Base-by-base conservation (phyloP, 1,139 yeast species). In the Suhomyces panamericanus region DNA sequence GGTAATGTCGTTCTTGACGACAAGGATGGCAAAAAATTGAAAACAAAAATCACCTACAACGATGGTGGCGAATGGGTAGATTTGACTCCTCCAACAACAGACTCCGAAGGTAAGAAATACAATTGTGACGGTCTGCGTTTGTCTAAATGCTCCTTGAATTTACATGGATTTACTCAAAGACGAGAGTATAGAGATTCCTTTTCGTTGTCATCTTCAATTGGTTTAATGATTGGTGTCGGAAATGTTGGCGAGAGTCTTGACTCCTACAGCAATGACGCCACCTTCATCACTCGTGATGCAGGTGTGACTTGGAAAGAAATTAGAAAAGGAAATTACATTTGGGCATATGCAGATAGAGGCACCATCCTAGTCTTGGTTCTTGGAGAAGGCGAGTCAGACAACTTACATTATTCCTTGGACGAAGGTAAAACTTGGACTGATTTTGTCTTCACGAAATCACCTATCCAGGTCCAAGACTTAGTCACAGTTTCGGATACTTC, bases 331-430 rank as follows among this genome's bases (percentile, higher is more conserved):
- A 77, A 80, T 0, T 78, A 78, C 57, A 86, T 86, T 80, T 95
- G 98, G 98, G 98, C 91, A 63, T 93, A 75, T 64, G 99, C 98
- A 48, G 99, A 95, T 62, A 90, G 54, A n/a, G 99, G 99, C 7
- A 83, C 96, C 1, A 77, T 95, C 35, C 68, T 93, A 47, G 89
- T 87, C 1, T 64, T 91, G 41, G 93, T 86, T 4, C 73, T 80
- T 41, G 80, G 80, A 16, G 68, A 63, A 8, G 80, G 77, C 5
- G 69, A 71, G 26, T 85, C 96, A 0, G 74, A 88, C 50, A 63
- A 67, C 0, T 50, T 93, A 2, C 56, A 67, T 1, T 91, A 83
- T 57, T 86, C 97, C 0, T 63, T 83, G 24, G 93, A 93, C 64
- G 87, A 85, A 54, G 99, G 99, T 31, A 67, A 70, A 6, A 70